These are phyloP conservation scores for Physcomitrium patens DNA, from an alignment of 225 moss, liverwort and hornwort genomes.

Conservation along the genomic window DNA sequence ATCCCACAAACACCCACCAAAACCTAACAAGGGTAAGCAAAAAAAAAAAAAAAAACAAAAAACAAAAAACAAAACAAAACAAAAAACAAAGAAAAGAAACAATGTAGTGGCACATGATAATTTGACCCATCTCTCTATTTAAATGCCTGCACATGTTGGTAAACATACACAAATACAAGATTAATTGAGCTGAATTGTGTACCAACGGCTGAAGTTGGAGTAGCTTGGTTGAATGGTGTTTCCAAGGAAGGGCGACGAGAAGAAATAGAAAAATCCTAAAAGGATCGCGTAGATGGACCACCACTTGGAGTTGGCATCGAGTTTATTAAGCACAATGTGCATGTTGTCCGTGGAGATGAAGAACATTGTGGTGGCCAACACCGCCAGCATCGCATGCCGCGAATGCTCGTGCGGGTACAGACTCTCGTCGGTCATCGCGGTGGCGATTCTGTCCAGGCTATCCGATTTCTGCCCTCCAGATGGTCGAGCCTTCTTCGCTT, in stretches of 20 bases:
- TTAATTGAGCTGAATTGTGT: neutral
- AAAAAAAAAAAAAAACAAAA: too few relatives aligned
- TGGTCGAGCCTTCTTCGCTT: neutral
- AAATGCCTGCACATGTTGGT: too few relatives aligned
- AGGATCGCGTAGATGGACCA: conserved; percentile 63
- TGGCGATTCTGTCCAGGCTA: neutral
- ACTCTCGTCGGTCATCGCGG: conserved; percentile 30
- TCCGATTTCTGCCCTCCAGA: neutral
- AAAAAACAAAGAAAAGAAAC: too few relatives aligned
- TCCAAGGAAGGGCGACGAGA: conserved; percentile 56
- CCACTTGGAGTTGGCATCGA: conserved; percentile 67
- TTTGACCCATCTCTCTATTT: too few relatives aligned
- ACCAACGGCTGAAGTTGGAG: conserved; percentile 67
- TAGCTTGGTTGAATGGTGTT: conserved; percentile 60
- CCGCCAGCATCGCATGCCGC: conserved; percentile 52
- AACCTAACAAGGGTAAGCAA: too few relatives aligned
- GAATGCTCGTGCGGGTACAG: conserved; percentile 65
- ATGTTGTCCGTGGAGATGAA: conserved; percentile 63
- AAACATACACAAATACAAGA: neutral
- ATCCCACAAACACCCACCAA: neutral
- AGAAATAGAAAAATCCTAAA: conserved; percentile 57
- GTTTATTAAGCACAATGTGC: conserved; percentile 56
- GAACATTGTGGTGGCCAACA: conserved; percentile 44
- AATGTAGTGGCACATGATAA: too few relatives aligned
- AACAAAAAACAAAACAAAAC: too few relatives aligned